phyloP scores from a whole-genome alignment of 2,329 filamentous ascomycete genomes.

The Setomelanomma holmii region DNA sequence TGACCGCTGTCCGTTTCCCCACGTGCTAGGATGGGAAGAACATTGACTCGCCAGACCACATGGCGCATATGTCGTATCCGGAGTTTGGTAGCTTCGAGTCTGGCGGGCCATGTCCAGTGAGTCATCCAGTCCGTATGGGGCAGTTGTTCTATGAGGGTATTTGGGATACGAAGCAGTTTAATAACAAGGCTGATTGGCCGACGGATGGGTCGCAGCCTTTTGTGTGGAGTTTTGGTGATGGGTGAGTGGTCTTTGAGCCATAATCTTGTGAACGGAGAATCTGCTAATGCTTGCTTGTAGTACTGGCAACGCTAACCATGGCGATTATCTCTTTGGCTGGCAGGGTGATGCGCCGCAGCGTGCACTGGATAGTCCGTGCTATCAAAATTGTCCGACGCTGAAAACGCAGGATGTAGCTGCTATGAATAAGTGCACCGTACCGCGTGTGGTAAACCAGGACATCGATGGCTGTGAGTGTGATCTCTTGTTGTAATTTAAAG shows the following conservation, averaged over 20 bases:
- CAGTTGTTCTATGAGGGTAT: conserved; percentile 36
- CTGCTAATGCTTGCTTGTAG: conserved; percentile 9
- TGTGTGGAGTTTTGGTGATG: conserved; percentile 48
- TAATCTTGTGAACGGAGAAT: background rate
- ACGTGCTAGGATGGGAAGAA: conserved; percentile 35
- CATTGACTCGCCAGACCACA: conserved; percentile 38
- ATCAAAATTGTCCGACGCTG: conserved; percentile 52
- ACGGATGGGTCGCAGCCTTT: conserved; percentile 41
- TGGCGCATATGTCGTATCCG: conserved; percentile 37
- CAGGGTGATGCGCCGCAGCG: conserved; percentile 57
- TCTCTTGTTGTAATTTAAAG: background rate
- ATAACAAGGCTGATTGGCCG: conserved; percentile 31
- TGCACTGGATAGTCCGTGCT: conserved; percentile 41
- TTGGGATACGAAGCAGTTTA: conserved; percentile 47
- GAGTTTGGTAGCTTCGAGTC: conserved; percentile 32
- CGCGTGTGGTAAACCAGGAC: conserved; percentile 56
- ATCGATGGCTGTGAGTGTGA: conserved; percentile 51
- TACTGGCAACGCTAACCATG: conserved; percentile 59
- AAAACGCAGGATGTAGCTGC: conserved; percentile 54
- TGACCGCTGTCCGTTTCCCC: conserved; percentile 52
- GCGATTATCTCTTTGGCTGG: conserved; percentile 63
- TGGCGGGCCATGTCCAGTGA: conserved; percentile 58
- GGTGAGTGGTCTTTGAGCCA: conserved; percentile 11
- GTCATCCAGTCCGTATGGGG: conserved; percentile 52
- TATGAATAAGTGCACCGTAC: conserved; percentile 58